Evolutionary conservation across 345 rosid species (phyloP), one percentile per base, ranked within the genome.

Genomic region (Draba incana): DNA sequence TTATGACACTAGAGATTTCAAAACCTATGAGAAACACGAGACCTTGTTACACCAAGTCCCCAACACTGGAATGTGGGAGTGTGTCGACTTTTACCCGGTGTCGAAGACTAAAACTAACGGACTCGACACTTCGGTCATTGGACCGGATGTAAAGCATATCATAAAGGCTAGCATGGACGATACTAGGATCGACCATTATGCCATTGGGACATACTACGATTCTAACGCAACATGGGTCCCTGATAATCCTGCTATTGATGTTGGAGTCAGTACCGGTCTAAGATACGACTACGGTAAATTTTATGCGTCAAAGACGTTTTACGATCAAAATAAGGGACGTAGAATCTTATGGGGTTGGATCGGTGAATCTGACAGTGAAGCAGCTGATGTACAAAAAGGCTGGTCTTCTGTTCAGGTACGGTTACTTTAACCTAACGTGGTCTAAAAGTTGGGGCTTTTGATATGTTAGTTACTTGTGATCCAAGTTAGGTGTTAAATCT

Each of bases 11-110:
- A 80, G 55, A 13, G 96, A 92, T 61, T 92, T 92, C 68, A 84
- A 72, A 52, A 79, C 62, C 8, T 92, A 78, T 43, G 66, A 80
- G 46, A 39, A 64, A 62, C 43, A 58, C 9, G 80, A 71, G 0
- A 74, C 66, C 10, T 3, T 68, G 4, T 81, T 92, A 59, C 97
- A 90, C 54, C 88, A 74, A 30, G 98, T 90, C 13, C 77, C 83
- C 0, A 77, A 69, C 12, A 92, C 98, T 2, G 98, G 98, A 14
- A 92, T 92, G 98, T 92, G 98, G 98, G 98, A 75, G 71, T 75
- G 79, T 9, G 50, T 69, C 4, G 79, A 75, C 61, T 75, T 75
- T 16, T 75, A 45, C 45, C 79, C 79, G 1, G 79, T 75, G 5
- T 75, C 79, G 0, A 69, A 38, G 67, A 63, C 61, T 20, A 31